Base-by-base conservation (phyloP, 2,329 filamentous ascomycete species). In the Fusarium sacchari region DNA sequence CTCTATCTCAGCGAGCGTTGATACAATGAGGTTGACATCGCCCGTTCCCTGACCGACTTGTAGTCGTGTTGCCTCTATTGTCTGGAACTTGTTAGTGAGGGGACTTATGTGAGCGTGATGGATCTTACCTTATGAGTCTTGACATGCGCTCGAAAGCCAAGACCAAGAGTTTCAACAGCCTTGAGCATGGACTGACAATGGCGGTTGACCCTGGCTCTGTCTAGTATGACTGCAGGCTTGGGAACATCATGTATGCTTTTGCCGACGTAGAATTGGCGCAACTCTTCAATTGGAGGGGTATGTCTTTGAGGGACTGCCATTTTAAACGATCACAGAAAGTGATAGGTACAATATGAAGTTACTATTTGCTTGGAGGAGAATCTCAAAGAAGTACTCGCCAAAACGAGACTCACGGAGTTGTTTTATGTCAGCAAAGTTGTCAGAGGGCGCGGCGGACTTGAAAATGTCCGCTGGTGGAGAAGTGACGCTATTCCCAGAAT, bases 121-220 rank as follows among this genome's bases (percentile, higher is more conserved):
- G 3, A 6, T 22, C 44, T 42, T 9, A 89, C 88, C 81, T 92
- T 92, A 78, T 92, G 91, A 13, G 89, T 91, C 79, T 92, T 92
- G 10, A 92, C 85, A 73, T 93, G 91, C 0, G 88, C 88, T 18
- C 91, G 83, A 67, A 92, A 92, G 0, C 82, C 84, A 0, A 92
- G 83, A 0, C 82, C 82, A 1, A 92, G 78, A 15, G 81, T 78
- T 11, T 83, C 75, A 5, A 85, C 84, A 1, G 89, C 85, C 0
- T 84, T 76, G 0, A 89, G 83, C 86, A 93, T 90, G 2, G 86
- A 83, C 20, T 83, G 74, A 76, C 90, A 92, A 66, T 92, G 90
- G 7, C 85, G 80, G 8, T 80, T 79, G 6, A 90, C 82, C 6
- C 88, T 85, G 2, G 87, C 86, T 18, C 81, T 77, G 69, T 92